Evolutionary conservation across 2,329 filamentous ascomycete species (phyloP).

Genomic region (Ascochyta fabae): DNA sequence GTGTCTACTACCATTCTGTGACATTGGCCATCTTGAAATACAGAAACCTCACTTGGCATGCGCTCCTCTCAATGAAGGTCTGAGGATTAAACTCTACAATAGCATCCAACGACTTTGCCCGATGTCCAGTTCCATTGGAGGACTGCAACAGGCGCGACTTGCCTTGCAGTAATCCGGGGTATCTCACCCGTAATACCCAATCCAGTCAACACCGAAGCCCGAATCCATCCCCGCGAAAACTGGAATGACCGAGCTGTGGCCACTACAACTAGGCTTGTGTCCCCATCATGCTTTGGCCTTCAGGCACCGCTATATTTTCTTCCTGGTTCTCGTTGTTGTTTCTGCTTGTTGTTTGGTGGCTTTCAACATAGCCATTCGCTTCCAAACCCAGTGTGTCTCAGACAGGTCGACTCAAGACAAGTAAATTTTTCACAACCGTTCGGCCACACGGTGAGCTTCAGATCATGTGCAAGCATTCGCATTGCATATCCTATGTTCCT

Average conservation of each 20-base stretch:
- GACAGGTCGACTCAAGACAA: slow-evolving; percentile 13
- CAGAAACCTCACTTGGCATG: background rate
- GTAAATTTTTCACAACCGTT: slow-evolving; percentile 17
- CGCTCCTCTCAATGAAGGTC: background rate
- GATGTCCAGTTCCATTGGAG: background rate
- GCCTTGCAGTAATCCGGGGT: background rate
- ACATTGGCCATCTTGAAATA: too few relatives aligned
- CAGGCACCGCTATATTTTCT: background rate
- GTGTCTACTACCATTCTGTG: background rate
- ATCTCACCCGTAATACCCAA: background rate
- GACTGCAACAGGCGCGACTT: background rate
- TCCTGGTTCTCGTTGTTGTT: background rate
- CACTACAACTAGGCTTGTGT: slow-evolving; percentile 1
- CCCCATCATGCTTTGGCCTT: background rate
- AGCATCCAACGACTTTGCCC: background rate
- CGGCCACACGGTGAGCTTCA: slow-evolving; percentile 33
- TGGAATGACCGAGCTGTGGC: background rate
- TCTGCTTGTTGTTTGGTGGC: background rate
- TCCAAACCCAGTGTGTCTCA: slow-evolving; percentile 39
- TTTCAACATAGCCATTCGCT: slow-evolving; percentile 21
- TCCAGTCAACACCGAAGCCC: slow-evolving; percentile 8
- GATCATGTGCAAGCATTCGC: slow-evolving; percentile 13
- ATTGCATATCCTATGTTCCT: slow-evolving; percentile 14
- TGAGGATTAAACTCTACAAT: background rate
- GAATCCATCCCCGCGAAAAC: slow-evolving; percentile 1